These are phyloP conservation scores for Termitomyces sp. DNA, from an alignment of 768 basidiomycete species.

Conservation along the genomic window DNA sequence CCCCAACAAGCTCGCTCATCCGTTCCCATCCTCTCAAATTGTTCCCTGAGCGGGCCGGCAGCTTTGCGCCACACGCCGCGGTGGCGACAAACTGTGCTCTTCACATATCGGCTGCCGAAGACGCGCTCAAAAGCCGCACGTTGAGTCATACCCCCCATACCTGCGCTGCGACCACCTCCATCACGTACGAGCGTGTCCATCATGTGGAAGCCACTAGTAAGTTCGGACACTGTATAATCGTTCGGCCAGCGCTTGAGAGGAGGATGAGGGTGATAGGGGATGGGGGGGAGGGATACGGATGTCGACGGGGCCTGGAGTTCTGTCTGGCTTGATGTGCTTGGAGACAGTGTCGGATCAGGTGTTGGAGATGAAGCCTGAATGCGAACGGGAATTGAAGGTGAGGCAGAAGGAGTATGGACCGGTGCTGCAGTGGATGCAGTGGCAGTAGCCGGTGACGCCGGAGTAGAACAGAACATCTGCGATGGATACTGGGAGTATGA, in stretches of 20 bases:
- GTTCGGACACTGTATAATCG: slow-evolving; percentile 66
- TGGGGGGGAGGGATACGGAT: slow-evolving; percentile 19
- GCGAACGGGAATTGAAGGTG: background rate
- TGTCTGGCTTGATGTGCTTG: slow-evolving; percentile 9
- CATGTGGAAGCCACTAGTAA: slow-evolving; percentile 53
- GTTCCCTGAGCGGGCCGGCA: slow-evolving; percentile 34
- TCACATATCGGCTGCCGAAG: slow-evolving; percentile 67
- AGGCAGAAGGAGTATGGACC: background rate
- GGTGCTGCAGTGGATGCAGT: background rate
- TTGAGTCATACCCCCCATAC: slow-evolving; percentile 41
- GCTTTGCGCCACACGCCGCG: slow-evolving; percentile 65
- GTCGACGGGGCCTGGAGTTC: background rate
- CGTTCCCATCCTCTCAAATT: slow-evolving; percentile 49
- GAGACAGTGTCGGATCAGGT: slow-evolving; percentile 2
- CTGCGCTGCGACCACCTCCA: slow-evolving; percentile 28
- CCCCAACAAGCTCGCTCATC: slow-evolving; percentile 64
- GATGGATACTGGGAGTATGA: background rate
- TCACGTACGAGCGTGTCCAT: slow-evolving; percentile 38
- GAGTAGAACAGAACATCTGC: slow-evolving; percentile 3
- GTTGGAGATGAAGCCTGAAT: background rate
- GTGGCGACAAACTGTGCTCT: slow-evolving; percentile 69
- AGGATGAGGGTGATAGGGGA: slow-evolving; percentile 54
- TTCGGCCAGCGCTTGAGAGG: slow-evolving; percentile 74
- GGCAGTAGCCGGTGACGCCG: background rate
- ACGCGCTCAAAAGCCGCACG: slow-evolving; percentile 65